Evolutionary conservation across 805 yeast species (phyloP).

Genomic region (Danielia oregonensis): DNA sequence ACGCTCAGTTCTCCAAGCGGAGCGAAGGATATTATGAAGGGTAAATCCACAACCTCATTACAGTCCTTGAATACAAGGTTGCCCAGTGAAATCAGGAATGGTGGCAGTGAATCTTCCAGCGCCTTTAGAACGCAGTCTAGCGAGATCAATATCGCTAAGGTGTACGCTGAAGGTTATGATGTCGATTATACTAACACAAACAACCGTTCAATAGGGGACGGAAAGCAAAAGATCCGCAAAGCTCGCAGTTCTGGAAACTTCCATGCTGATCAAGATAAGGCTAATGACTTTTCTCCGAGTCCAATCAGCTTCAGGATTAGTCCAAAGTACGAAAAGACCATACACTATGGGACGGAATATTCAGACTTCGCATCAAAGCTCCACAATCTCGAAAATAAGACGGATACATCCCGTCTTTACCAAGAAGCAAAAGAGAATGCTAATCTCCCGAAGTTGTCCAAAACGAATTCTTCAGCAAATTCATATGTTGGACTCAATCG

Average conservation of each 20-base stretch:
- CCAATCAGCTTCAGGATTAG: slow-evolving; percentile 3
- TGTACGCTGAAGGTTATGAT: not conserved
- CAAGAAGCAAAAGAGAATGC: slow-evolving; percentile 21
- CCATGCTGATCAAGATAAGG: slow-evolving; percentile 2
- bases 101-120: not conserved
- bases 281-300: not conserved
- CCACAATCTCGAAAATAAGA: slow-evolving; percentile 5
- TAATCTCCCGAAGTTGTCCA: slow-evolving; percentile 31
- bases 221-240: slow-evolving; percentile 16
- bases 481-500: slow-evolving; percentile 38
- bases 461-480: slow-evolving; percentile 25
- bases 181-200: not conserved
- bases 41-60: slow-evolving; percentile 22
- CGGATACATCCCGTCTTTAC: slow-evolving; percentile 5
- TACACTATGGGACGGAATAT: slow-evolving; percentile 6
- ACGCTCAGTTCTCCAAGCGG: slow-evolving; percentile 12
- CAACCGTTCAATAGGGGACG: not conserved
- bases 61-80: slow-evolving; percentile 1
- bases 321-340: slow-evolving; percentile 7
- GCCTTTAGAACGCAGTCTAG: not conserved
- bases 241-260: slow-evolving; percentile 37
- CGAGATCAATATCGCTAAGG: not conserved
- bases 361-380: slow-evolving; percentile 5
- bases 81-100: not conserved
- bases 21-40: slow-evolving; percentile 8